Conservation (phyloP, 768 basidiomycete species). For the Mycena albidolilacea region DNA sequence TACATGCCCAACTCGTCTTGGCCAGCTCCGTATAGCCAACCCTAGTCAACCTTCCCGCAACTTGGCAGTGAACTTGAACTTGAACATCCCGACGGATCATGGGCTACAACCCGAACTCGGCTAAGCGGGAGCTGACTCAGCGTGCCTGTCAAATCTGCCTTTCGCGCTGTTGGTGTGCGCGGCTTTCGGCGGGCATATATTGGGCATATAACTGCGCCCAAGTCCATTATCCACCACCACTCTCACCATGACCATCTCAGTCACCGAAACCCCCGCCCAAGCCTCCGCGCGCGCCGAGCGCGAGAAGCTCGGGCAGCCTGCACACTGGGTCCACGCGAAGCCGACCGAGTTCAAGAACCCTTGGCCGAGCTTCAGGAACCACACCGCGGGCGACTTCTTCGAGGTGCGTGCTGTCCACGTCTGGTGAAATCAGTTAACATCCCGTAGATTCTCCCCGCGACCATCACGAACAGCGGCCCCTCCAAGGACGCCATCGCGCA, state of each 20-base stretch:
- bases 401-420: conserved; percentile 22
- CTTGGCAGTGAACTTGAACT: too few relatives aligned
- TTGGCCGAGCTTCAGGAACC: conserved; percentile 46
- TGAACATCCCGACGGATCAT: too few relatives aligned
- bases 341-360: conserved; percentile 49
- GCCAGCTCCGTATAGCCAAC: too few relatives aligned
- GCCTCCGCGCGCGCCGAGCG: conserved; percentile 30
- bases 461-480: conserved; percentile 7
- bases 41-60: too few relatives aligned
- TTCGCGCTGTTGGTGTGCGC: neutral
- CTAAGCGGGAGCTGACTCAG: too few relatives aligned
- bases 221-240: too few relatives aligned
- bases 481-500: conserved; percentile 40
- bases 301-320: conserved; percentile 39
- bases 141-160: too few relatives aligned
- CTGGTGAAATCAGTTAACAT: neutral
- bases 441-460: conserved; percentile 5
- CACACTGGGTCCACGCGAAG: conserved; percentile 47
- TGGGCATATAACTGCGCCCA: neutral
- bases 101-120: too few relatives aligned
- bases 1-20: too few relatives aligned
- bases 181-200: neutral
- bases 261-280: conserved; percentile 33
- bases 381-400: conserved; percentile 29
- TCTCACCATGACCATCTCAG: conserved; percentile 14